phyloP scores from a whole-genome alignment of 2,329 filamentous ascomycete genomes.

The Talaromyces marneffei region DNA sequence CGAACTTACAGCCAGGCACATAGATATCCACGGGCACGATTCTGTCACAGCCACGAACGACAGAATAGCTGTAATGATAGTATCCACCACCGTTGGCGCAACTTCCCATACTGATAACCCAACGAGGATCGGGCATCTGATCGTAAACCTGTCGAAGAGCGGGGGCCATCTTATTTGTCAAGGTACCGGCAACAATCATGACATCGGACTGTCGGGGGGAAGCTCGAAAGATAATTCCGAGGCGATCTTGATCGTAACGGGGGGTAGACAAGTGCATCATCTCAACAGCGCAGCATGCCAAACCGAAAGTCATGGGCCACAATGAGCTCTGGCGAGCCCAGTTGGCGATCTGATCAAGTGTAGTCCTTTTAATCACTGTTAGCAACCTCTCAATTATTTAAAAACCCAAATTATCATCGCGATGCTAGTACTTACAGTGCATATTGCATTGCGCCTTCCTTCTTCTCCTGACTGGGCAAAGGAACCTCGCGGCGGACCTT shows the following conservation, averaged over 20 bases:
- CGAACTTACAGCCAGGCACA: slow-evolving; percentile 68
- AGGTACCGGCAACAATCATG: slow-evolving; percentile 84
- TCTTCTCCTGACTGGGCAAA: slow-evolving; percentile 46
- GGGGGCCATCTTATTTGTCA: slow-evolving; percentile 92
- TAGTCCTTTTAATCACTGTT: slow-evolving; percentile 28
- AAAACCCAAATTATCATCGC: neutral
- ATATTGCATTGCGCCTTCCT: slow-evolving; percentile 49
- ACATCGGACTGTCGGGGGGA: slow-evolving; percentile 81
- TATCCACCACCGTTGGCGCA: slow-evolving; percentile 83
- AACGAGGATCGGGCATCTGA: slow-evolving; percentile 90
- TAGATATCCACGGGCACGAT: slow-evolving; percentile 82
- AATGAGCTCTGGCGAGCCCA: slow-evolving; percentile 83
- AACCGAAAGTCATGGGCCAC: slow-evolving; percentile 89
- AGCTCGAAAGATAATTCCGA: slow-evolving; percentile 83
- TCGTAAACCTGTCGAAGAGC: slow-evolving; percentile 85
- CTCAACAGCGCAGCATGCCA: slow-evolving; percentile 84
- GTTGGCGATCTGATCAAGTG: slow-evolving; percentile 69
- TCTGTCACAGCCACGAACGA: slow-evolving; percentile 69
- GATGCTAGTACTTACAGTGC: slow-evolving; percentile 36
- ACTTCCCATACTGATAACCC: slow-evolving; percentile 81
- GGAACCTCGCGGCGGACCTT: slow-evolving; percentile 45
- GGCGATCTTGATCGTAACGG: slow-evolving; percentile 81
- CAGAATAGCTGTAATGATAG: slow-evolving; percentile 81
- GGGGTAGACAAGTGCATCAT: slow-evolving; percentile 94
- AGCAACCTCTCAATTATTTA: neutral